Evolutionary conservation across 2,329 filamentous ascomycete species (phyloP), one percentile per base, ranked within the genome.

Genomic region (Aspergillus floridensis): DNA sequence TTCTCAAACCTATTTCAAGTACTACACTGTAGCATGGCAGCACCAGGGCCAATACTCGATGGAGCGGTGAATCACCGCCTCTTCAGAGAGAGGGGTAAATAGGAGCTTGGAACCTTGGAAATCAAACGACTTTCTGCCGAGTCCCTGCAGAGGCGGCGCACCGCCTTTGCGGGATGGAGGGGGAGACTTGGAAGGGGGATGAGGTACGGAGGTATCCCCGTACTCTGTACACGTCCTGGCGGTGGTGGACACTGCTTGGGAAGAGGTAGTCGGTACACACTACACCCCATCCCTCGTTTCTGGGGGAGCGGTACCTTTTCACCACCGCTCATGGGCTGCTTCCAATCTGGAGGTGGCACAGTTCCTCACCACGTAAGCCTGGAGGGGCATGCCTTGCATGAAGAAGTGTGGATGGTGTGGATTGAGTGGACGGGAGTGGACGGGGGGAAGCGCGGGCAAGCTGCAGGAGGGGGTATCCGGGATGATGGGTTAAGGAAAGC

Each of bases 1-100:
- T 16, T 35, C 32, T 16, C 32, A 35, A 35, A 35, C 14, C 16
- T 14, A 19, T 19, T 4, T 14, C 38, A 44, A 35, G 32, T 35
- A 35, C 32, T 16, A 35, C 32, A 5, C 32, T 35, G 11, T 61
- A 46, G 53, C 59, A 63, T 63, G 59, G 63, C 61, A 59, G 26
- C 55, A 38, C 53, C 12, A 56, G 48, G 48, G 31, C 63, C 61
- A 65, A 65, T 64, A 44, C 56, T 57, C 41, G 57, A 54, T 21
- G 49, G 38, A 63, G 63, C 60, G 63, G 65, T 66, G 63, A 61
- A 66, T 66, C 64, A 66, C 63, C 63, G 63, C 64, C 48, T 52
- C 47, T 66, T 63, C 10, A 24, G 22, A 24, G 53, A 12, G 21
- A n/a, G 49, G 26, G 21, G 49, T 10, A 19, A 10, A 32, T 12